Base-by-base conservation (phyloP, 164 flowering plant species). In the Cinnamomum micranthum region DNA sequence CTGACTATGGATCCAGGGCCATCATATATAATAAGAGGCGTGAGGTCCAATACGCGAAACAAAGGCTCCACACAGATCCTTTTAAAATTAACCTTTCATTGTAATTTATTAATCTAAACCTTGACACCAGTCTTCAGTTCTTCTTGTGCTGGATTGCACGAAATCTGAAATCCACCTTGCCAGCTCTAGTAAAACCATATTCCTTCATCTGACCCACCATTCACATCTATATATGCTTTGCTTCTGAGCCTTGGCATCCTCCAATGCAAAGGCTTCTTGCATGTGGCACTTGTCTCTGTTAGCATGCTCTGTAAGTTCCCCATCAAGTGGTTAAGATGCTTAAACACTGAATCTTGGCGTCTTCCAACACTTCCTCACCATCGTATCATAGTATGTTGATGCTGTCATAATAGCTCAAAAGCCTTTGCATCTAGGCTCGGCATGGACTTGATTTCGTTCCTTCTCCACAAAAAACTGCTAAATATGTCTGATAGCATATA, bases 381-480 rank as follows among this genome's bases (percentile, higher is more conserved):
- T 78, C n/a, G 76, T 2, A 73, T 66, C 27, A 70, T 74, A 17
- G 82, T 41, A 76, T 79, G 60, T 1, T n/a, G n/a, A n/a, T n/a
- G n/a, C n/a, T n/a, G n/a, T n/a, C n/a, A n/a, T n/a, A n/a, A n/a
- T n/a, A n/a, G n/a, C n/a, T n/a, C n/a, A n/a, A n/a, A n/a, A n/a
- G 88, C 79, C 68, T 87, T 86, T 76, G 86, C 86, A 65, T 63
- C 81, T 28, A 74, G 82, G 82, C 80, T 81, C 79, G 83, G 27
- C 62, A 51, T 23, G 50, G 62, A 52, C 19, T 50, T 73, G 80
- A 83, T 24, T 65, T 2, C 68, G 19, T 1, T 24, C 6, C 33
- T 27, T 15, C 17, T 65, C 68, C n/a, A n/a, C 33, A 2, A 23
- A 15, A 25, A 65, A 0, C 12, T 11, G 17, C 2, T 2, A 11